Conservation (phyloP, 495 filamentous ascomycete genomes). For the Sporormia fimetaria region DNA sequence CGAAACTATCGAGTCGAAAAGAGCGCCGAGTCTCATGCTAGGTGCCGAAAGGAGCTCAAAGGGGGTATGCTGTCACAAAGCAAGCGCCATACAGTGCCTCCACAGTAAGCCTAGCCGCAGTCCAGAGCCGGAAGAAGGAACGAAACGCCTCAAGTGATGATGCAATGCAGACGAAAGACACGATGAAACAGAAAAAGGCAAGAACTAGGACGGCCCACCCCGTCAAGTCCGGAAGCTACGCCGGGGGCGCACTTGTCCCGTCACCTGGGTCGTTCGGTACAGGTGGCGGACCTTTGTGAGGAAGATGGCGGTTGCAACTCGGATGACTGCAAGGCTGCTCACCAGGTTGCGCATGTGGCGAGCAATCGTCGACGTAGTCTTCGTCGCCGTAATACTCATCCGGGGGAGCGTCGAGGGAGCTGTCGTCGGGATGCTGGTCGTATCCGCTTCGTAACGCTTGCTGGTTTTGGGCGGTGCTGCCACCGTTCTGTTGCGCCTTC, state of each 20-base stretch:
- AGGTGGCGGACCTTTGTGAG: conserved; percentile 3
- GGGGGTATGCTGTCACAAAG: too few species aligned
- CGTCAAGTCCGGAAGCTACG: conserved; percentile 24
- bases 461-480: conserved; percentile 14
- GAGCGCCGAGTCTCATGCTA: too few species aligned
- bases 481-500: conserved; percentile 22
- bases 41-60: too few species aligned
- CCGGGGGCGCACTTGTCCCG: conserved; percentile 8
- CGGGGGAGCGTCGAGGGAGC: conserved; percentile 16
- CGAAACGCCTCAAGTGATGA: too few species aligned
- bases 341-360: conserved; percentile 5
- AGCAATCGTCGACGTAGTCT: conserved; percentile 20
- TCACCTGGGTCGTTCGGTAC: conserved; percentile 8
- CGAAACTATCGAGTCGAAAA: too few species aligned
- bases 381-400: conserved; percentile 25
- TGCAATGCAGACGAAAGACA: conserved; percentile 9
- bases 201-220: conserved; percentile 26
- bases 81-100: too few species aligned
- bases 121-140: too few species aligned
- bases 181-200: conserved; percentile 14
- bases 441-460: conserved; percentile 15
- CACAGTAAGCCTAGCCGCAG: too few species aligned
- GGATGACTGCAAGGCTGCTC: conserved; percentile 10
- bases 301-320: conserved; percentile 14
- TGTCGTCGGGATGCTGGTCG: conserved; percentile 18